These are phyloP conservation scores for Umbilicus rupestris DNA, from an alignment of 164 flowering plant species.

Conservation along the genomic window DNA sequence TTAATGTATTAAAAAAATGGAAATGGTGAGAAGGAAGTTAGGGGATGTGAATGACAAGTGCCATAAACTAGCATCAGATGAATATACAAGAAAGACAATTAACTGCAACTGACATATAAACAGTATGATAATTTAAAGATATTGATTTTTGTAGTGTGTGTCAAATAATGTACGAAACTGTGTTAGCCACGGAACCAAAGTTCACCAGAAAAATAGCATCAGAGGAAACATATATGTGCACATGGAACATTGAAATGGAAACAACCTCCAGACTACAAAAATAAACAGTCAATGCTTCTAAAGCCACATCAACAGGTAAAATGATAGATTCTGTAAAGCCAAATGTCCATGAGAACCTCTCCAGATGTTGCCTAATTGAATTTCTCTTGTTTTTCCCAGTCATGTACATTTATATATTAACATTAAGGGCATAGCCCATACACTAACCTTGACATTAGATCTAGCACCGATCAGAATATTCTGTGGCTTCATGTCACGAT, in stretches of 20 bases:
- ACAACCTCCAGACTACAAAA: neutral
- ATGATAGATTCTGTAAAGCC: too few species aligned
- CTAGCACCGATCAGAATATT: slow-evolving; percentile 94
- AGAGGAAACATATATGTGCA: neutral
- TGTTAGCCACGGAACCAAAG: neutral
- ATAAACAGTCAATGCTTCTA: neutral
- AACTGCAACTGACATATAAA: too few species aligned
- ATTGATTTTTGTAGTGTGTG: neutral
- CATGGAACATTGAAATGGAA: neutral
- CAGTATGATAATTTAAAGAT: neutral
- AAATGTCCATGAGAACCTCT: too few species aligned
- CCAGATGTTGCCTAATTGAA: neutral
- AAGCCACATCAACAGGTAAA: too few species aligned
- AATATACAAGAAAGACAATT: too few species aligned
- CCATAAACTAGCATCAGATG: neutral
- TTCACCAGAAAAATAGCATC: neutral
- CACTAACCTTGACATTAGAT: slow-evolving; percentile 70
- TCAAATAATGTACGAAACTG: neutral
- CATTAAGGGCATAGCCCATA: neutral
- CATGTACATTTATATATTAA: neutral
- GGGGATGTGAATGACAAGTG: neutral
- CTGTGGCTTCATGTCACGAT: slow-evolving; percentile 99
- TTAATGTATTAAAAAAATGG: too few species aligned
- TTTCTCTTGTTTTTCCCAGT: neutral
- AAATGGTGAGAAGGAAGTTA: neutral